phyloP scores from a whole-genome alignment of 768 basidiomycete genomes.

The Podaxis sp. region DNA sequence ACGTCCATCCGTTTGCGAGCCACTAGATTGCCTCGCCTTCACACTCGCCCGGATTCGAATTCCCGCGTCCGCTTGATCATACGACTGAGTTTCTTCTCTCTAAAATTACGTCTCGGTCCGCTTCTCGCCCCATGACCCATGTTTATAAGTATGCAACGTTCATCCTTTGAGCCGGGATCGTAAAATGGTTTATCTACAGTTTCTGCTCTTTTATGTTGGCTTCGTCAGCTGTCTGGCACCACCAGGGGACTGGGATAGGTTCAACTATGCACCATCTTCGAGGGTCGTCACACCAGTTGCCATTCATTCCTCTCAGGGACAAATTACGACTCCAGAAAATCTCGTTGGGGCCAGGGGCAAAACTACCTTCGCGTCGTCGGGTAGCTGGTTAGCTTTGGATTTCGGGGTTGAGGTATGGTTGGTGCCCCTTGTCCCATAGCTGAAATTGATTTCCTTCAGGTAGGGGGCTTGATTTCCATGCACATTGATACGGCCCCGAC shows the following conservation, averaged over 20 bases:
- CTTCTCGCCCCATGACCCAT: constrained; percentile 3
- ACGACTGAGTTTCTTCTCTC: constrained; percentile 6
- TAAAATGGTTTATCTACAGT: background rate
- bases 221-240: constrained; percentile 32
- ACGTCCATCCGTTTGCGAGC: background rate
- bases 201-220: background rate
- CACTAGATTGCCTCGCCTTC: background rate
- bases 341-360: constrained; percentile 35
- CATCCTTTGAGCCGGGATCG: background rate
- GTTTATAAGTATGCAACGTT: background rate
- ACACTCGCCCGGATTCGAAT: background rate
- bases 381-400: constrained; percentile 52
- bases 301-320: constrained; percentile 37
- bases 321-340: constrained; percentile 29
- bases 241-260: constrained; percentile 49
- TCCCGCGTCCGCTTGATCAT: background rate
- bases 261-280: constrained; percentile 49
- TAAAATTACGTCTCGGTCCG: constrained; percentile 15
- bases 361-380: constrained; percentile 39
- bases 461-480: constrained; percentile 53
- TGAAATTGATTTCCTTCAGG: constrained; percentile 29
- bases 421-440: background rate
- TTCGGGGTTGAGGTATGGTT: constrained; percentile 51
- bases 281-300: constrained; percentile 45
- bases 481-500: constrained; percentile 36